phyloP scores from a whole-genome alignment of 2,329 filamentous ascomycete species.

The Ophiostoma perfectum region DNA sequence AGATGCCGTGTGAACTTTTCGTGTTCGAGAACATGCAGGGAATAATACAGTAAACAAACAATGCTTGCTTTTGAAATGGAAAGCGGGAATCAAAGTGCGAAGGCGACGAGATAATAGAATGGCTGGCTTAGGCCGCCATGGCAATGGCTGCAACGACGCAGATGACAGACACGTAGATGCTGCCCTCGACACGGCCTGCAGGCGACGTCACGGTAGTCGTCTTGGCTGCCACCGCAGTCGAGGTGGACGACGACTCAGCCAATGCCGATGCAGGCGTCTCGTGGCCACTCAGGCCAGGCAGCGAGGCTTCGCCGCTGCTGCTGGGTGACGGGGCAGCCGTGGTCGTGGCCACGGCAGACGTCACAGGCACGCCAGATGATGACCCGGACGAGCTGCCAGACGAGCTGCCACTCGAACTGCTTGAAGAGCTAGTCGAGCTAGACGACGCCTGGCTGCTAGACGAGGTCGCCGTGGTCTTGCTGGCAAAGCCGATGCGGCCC shows the following conservation, averaged over 20 bases:
- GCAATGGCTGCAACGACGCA: constrained; percentile 29
- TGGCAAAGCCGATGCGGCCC: constrained; percentile 43
- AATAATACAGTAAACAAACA: background rate
- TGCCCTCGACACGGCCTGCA: constrained; percentile 28
- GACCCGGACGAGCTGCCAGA: constrained; percentile 22
- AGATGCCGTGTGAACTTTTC: background rate
- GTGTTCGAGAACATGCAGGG: background rate
- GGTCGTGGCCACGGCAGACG: constrained; percentile 15
- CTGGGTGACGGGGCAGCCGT: background rate
- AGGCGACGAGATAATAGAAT: background rate
- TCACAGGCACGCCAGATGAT: constrained; percentile 22
- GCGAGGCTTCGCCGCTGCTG: constrained; percentile 12
- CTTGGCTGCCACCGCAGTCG: constrained; percentile 23
- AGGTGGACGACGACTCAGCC: constrained; percentile 26
- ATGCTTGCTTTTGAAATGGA: background rate
- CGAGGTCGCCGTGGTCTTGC: constrained; percentile 12
- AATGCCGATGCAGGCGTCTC: constrained; percentile 31
- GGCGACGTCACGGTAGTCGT: constrained; percentile 28
- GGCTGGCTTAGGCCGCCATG: constrained; percentile 26
- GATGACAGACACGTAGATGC: constrained; percentile 26
- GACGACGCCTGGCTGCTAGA: constrained; percentile 3
- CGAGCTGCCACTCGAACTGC: too few relatives aligned
- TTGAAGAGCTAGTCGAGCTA: background rate
- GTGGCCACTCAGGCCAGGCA: constrained; percentile 36
- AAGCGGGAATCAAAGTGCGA: too few relatives aligned